These are phyloP conservation scores for Amylostereum chailletii DNA, from an alignment of 1,284 basidiomycete genomes.

Conservation along the genomic window DNA sequence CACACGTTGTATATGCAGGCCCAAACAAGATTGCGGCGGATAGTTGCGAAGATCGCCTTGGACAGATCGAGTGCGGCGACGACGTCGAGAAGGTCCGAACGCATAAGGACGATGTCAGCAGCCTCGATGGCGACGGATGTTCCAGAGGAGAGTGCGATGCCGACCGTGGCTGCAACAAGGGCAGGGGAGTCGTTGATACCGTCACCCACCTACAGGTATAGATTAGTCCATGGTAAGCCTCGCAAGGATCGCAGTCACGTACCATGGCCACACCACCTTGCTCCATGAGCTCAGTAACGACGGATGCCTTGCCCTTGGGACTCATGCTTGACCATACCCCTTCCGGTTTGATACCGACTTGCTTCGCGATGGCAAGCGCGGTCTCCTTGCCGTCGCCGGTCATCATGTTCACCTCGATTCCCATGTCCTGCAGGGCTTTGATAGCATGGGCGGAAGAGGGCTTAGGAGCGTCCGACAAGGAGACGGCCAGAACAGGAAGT, in stretches of 20 bases:
- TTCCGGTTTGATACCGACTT: slow-evolving; percentile 76
- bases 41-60: slow-evolving; percentile 83
- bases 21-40: slow-evolving; percentile 86
- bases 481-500: slow-evolving; percentile 37
- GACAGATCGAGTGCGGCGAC: slow-evolving; percentile 93
- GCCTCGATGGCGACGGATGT: slow-evolving; percentile 97
- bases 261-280: slow-evolving; percentile 85
- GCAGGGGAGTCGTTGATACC: slow-evolving; percentile 99
- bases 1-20: slow-evolving; percentile 90
- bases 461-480: slow-evolving; percentile 81
- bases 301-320: slow-evolving; percentile 85
- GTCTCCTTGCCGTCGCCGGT: slow-evolving; percentile 84
- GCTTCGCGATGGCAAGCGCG: slow-evolving; percentile 77
- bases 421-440: slow-evolving; percentile 73
- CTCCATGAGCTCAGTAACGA: slow-evolving; percentile 73
- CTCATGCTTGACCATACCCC: slow-evolving; percentile 86
- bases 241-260: slow-evolving; percentile 16
- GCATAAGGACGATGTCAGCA: slow-evolving; percentile 96
- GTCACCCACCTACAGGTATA: slow-evolving; percentile 75
- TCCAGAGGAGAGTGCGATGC: slow-evolving; percentile 92
- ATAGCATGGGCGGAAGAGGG: slow-evolving; percentile 78
- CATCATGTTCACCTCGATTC: slow-evolving; percentile 85
- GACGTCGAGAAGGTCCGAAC: slow-evolving; percentile 91
- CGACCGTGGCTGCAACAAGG: slow-evolving; percentile 89
- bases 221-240: neutral